Conservation (phyloP, 106 monocot species). For the Dendrobium huoshanense region DNA sequence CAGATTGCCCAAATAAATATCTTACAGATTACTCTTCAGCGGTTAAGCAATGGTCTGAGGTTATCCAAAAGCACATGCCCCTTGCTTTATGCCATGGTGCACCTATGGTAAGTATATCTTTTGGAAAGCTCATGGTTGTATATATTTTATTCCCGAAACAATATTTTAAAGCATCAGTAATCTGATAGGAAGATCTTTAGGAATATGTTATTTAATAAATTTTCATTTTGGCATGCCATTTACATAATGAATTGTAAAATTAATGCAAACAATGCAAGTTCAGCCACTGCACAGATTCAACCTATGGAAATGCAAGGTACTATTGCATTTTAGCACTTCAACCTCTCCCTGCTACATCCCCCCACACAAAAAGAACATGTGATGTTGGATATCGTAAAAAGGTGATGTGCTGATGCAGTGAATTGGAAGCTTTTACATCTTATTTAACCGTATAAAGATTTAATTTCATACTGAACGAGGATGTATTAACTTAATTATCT, state of each 20-base stretch:
- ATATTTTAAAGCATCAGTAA: neutral
- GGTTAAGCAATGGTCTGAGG: slow-evolving; percentile 52
- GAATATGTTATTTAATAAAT: neutral
- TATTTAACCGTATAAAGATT: no score
- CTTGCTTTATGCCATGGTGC: slow-evolving; percentile 46
- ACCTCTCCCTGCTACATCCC: neutral
- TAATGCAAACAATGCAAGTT: neutral
- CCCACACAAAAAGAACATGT: neutral
- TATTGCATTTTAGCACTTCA: neutral
- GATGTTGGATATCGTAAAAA: no score
- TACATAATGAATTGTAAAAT: neutral
- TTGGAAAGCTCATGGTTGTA: neutral
- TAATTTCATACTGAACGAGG: no score
- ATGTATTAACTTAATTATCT: no score
- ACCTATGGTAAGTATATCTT: slow-evolving; percentile 39
- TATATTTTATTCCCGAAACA: neutral
- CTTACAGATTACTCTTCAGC: slow-evolving; percentile 30
- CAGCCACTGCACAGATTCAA: neutral
- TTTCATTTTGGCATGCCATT: neutral
- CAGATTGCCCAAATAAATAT: slow-evolving; percentile 14
- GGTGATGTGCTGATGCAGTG: no score
- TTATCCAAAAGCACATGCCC: slow-evolving; percentile 60
- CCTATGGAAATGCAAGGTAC: neutral
- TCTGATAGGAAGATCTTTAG: neutral
- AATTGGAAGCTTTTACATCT: no score